Evolutionary conservation across 306 rosid species (phyloP).

Genomic region (Datisca glomerata): DNA sequence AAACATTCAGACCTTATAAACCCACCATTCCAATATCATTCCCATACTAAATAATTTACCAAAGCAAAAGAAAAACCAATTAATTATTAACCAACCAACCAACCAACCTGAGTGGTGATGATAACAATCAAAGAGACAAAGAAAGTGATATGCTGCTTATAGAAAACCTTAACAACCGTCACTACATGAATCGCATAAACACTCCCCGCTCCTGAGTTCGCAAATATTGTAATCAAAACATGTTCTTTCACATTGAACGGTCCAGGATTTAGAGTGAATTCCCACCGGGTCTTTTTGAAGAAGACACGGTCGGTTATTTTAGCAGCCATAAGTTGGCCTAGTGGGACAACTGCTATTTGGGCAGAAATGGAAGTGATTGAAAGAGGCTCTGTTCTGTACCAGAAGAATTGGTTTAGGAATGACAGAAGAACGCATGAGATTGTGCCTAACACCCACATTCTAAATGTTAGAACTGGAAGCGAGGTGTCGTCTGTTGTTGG

Average conservation of each 20-base stretch:
- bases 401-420: conserved; percentile 84
- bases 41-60: background rate
- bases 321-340: conserved; percentile 79
- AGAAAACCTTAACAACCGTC: conserved; percentile 67
- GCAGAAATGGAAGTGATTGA: conserved; percentile 80
- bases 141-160: conserved; percentile 40
- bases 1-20: conserved; percentile 3
- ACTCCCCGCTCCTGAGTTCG: conserved; percentile 88
- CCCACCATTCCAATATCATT: background rate
- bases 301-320: conserved; percentile 38
- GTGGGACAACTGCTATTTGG: conserved; percentile 83
- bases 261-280: conserved; percentile 71
- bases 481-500: conserved; percentile 55
- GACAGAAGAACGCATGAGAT: conserved; percentile 60
- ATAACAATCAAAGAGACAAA: conserved; percentile 58
- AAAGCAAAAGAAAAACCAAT: background rate
- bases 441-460: conserved; percentile 86
- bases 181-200: conserved; percentile 87
- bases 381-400: conserved; percentile 83
- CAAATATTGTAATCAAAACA: conserved; percentile 85
- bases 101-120: conserved; percentile 68
- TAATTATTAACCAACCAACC: too few relatives aligned
- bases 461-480: conserved; percentile 62
- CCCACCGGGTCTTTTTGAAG: conserved; percentile 43
- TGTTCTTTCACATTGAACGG: conserved; percentile 91